Base-by-base conservation (phyloP, 1,139 yeast species). In the Lodderomyces parapsilosis region DNA sequence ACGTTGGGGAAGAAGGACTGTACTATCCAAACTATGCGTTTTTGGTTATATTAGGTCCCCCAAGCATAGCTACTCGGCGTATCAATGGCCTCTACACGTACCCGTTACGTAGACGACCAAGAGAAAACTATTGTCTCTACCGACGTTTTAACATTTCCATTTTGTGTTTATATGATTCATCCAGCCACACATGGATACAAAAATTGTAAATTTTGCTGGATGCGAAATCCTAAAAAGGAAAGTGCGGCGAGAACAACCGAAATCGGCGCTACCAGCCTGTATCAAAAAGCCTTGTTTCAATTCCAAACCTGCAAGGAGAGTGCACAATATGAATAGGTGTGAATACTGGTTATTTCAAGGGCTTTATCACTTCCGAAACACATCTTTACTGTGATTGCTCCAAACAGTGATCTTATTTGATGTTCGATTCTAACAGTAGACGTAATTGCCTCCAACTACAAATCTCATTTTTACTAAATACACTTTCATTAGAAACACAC, bases 201-300 rank as follows among this genome's bases (percentile, higher is more conserved):
- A 17, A 30, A 15, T 30, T 30, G 7, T n/a, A n/a, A 30, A 15
- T 30, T 30, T 19, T 30, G 33, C 33, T 30, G 33, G 33, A 30
- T 30, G 33, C 33, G 19, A 30, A 30, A 15, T 7, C 33, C 33
- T 13, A 30, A 30, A 30, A 14, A 30, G 33, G 33, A 30, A 30
- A 8, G 33, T 15, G 33, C 33, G 33, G 33, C 33, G n/a, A 9
- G n/a, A 28, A 14, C 15, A 28, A 28, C n/a, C 6, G 10, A 28
- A 5, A 28, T 6, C 15, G 7, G 4, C 33, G 33, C 33, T 30
- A 30, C 33, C 31, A 28, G 13, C 4, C 13, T 13, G 5, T 4
- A 14, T 4, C 17, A 10, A 28, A 28, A 28, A 28, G 31, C 31
- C 31, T 28, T 28, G 31, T 28, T 24, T 24, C 11, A 8, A n/a